Evolutionary conservation across 768 basidiomycete species (phyloP).

Genomic region (Tylopilus sp.): DNA sequence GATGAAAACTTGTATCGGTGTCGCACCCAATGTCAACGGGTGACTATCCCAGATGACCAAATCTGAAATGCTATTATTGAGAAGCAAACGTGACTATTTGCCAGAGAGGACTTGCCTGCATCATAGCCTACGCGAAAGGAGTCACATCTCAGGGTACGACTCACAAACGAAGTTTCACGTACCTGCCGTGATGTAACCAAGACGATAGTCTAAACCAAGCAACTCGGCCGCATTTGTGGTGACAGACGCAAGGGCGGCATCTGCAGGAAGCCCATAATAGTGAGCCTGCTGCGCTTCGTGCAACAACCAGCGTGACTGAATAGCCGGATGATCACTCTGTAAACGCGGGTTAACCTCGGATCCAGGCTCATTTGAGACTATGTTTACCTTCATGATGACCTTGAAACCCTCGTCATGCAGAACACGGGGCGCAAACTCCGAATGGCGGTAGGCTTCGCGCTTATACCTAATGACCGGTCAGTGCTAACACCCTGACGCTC

Average conservation of each 20-base stretch:
- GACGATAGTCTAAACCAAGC: slow-evolving; percentile 75
- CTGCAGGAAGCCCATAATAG: slow-evolving; percentile 71
- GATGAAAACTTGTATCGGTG: slow-evolving; percentile 77
- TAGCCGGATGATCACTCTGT: slow-evolving; percentile 63
- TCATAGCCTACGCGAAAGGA: slow-evolving; percentile 52
- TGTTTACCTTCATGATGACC: slow-evolving; percentile 49
- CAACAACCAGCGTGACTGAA: slow-evolving; percentile 71
- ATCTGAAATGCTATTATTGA: slow-evolving; percentile 30
- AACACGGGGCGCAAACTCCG: slow-evolving; percentile 54
- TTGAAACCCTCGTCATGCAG: slow-evolving; percentile 46
- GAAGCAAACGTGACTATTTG: not conserved
- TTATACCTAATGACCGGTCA: slow-evolving; percentile 40
- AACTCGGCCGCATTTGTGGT: slow-evolving; percentile 69
- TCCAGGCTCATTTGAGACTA: not conserved
- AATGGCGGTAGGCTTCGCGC: slow-evolving; percentile 54
- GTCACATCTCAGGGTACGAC: not conserved
- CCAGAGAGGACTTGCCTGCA: slow-evolving; percentile 38
- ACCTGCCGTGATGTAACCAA: slow-evolving; percentile 73
- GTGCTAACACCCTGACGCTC: not conserved
- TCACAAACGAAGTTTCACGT: not conserved
- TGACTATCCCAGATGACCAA: slow-evolving; percentile 69
- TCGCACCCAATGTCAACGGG: slow-evolving; percentile 74
- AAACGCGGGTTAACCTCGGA: not conserved
- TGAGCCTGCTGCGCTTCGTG: slow-evolving; percentile 85
- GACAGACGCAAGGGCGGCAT: slow-evolving; percentile 69